These are phyloP conservation scores for Pluteus cervinus DNA, from an alignment of 768 basidiomycete genomes.

Conservation along the genomic window DNA sequence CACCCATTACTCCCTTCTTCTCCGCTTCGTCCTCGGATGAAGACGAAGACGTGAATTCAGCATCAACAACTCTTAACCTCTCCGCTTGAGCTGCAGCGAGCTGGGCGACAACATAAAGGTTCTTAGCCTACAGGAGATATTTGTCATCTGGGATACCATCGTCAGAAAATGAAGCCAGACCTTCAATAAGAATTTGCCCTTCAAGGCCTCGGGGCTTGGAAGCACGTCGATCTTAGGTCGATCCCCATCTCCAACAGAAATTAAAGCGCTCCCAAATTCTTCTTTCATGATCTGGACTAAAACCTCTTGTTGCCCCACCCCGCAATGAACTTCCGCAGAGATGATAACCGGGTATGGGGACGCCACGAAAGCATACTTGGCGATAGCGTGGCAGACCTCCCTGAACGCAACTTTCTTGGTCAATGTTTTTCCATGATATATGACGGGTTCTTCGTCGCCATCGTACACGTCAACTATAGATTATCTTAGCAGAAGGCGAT, in stretches of 20 bases:
- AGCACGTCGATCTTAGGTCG: conserved; percentile 42
- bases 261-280: conserved; percentile 35
- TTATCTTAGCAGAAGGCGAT: neutral
- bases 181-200: conserved; percentile 78
- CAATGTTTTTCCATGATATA: conserved; percentile 87
- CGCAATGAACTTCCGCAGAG: conserved; percentile 89
- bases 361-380: conserved; percentile 84
- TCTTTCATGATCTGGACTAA: conserved; percentile 69
- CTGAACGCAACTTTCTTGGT: conserved; percentile 79
- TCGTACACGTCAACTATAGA: conserved; percentile 85
- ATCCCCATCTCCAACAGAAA: conserved; percentile 36
- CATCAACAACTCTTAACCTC: too few species aligned
- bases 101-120: conserved; percentile 48
- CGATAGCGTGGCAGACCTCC: conserved; percentile 78
- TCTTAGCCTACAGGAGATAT: conserved; percentile 52
- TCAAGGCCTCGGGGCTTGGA: conserved; percentile 83
- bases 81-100: conserved; percentile 53
- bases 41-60: conserved; percentile 17
- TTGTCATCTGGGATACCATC: neutral
- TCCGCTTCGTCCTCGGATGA: conserved; percentile 17
- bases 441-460: conserved; percentile 76
- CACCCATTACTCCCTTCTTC: conserved; percentile 13
- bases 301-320: conserved; percentile 69
- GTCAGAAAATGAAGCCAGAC: conserved; percentile 25
- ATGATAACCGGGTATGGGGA: conserved; percentile 92